Evolutionary conservation across 2,329 filamentous ascomycete species (phyloP).

Genomic region (Alternaria rosae): DNA sequence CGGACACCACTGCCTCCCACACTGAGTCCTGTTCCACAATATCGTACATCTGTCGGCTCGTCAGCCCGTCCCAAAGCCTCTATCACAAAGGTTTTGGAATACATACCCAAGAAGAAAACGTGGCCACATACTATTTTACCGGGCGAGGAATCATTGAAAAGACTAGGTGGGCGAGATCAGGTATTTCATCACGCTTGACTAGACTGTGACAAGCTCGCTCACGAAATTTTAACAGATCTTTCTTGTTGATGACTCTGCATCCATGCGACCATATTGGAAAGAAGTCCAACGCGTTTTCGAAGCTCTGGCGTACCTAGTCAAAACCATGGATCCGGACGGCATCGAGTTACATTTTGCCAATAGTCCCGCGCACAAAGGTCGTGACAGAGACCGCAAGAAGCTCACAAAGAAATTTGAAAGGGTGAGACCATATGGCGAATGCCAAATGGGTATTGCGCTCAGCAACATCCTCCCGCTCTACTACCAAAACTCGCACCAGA

Average conservation of each 20-base stretch:
- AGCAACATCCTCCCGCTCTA: background rate
- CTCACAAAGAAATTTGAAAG: background rate
- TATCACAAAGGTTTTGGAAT: accelerated
- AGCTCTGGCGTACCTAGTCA: slow-evolving; percentile 23
- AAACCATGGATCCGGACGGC: slow-evolving; percentile 24
- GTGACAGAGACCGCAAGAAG: background rate
- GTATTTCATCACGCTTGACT: background rate
- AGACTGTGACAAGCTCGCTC: accelerated
- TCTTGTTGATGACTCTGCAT: slow-evolving; percentile 23
- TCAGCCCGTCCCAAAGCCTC: background rate
- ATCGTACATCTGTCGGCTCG: accelerated
- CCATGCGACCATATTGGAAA: slow-evolving; percentile 19
- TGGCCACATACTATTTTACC: accelerated
- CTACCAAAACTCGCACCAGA: background rate
- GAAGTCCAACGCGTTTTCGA: slow-evolving; percentile 6
- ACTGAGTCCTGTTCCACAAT: accelerated
- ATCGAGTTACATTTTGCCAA: slow-evolving; percentile 28
- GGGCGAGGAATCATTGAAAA: accelerated
- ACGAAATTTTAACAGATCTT: slow-evolving; percentile 9
- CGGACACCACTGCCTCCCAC: background rate
- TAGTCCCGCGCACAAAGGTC: background rate
- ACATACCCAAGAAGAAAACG: background rate
- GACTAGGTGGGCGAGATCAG: slow-evolving; percentile 19
- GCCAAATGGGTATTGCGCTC: slow-evolving; percentile 6
- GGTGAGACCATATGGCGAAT: background rate